phyloP scores from a whole-genome alignment of 2,329 filamentous ascomycete genomes.

The Lachnellula subtilissima region DNA sequence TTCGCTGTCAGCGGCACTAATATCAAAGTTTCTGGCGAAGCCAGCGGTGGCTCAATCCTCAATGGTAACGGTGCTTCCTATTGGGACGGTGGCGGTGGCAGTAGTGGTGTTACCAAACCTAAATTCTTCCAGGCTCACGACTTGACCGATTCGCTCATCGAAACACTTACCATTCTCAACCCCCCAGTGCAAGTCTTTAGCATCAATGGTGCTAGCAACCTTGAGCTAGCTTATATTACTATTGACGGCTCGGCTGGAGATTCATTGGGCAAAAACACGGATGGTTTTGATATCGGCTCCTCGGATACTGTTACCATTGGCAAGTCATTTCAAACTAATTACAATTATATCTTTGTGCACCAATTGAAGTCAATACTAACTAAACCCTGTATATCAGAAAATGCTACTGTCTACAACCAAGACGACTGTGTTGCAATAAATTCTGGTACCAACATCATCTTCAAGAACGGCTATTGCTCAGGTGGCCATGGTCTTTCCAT shows the following conservation, averaged over 20 bases:
- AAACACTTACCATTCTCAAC: slow-evolving; percentile 46
- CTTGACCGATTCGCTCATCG: slow-evolving; percentile 45
- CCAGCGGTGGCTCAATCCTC: slow-evolving; percentile 30
- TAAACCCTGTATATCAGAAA: neutral
- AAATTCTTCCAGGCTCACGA: slow-evolving; percentile 55
- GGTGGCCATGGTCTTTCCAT: slow-evolving; percentile 46
- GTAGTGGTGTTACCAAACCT: slow-evolving; percentile 56
- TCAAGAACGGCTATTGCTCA: slow-evolving; percentile 21
- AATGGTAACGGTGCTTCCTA: slow-evolving; percentile 51
- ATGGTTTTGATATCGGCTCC: slow-evolving; percentile 47
- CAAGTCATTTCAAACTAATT: slow-evolving; percentile 9
- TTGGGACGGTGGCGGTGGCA: slow-evolving; percentile 57
- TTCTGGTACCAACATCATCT: slow-evolving; percentile 38
- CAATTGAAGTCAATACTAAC: neutral
- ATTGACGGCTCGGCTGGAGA: slow-evolving; percentile 54
- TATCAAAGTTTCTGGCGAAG: slow-evolving; percentile 39
- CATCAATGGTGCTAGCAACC: slow-evolving; percentile 37
- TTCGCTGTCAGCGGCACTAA: slow-evolving; percentile 54
- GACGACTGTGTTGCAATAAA: slow-evolving; percentile 56
- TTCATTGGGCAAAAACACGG: slow-evolving; percentile 43
- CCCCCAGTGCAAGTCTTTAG: slow-evolving; percentile 42
- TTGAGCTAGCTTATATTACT: slow-evolving; percentile 45
- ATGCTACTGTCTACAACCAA: slow-evolving; percentile 50
- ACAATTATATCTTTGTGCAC: too few relatives aligned
- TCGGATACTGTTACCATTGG: slow-evolving; percentile 43